Percentiles rank a stretch among this genome's conserved stretches.
Evolutionary conservation across 2,329 filamentous ascomycete species (phyloP).

Genomic region (Cylindrodendrum hubeiense): DNA sequence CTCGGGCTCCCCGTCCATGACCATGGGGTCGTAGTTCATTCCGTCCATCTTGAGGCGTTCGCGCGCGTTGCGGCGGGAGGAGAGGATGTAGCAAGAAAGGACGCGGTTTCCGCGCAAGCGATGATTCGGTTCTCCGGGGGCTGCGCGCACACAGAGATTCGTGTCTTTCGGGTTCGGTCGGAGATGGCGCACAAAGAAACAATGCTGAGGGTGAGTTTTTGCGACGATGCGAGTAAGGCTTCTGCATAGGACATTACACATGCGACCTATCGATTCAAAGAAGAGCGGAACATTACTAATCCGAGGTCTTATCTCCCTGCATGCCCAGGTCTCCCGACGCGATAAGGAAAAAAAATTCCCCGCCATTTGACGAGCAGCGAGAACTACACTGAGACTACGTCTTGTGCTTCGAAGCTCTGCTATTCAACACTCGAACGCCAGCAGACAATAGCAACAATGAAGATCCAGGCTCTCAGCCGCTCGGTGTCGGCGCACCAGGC

Average conservation of each 20-base stretch:
- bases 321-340: constrained; percentile 18
- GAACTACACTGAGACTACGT: constrained; percentile 6
- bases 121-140: neutral
- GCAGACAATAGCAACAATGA: constrained; percentile 52
- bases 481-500: constrained; percentile 74
- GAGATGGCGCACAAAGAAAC: constrained; percentile 12
- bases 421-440: constrained; percentile 1
- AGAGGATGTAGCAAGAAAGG: constrained; percentile 16
- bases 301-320: constrained; percentile 45
- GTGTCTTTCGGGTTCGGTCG: constrained; percentile 1
- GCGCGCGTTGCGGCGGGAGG: constrained; percentile 25
- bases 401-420: constrained; percentile 1
- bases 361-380: constrained; percentile 34
- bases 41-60: constrained; percentile 51
- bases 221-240: constrained; percentile 35
- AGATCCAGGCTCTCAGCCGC: constrained; percentile 76
- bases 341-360: constrained; percentile 51
- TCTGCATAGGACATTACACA: constrained; percentile 33
- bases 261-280: constrained; percentile 35
- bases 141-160: neutral
- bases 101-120: constrained; percentile 9
- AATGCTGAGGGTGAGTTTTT: constrained; percentile 37
- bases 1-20: constrained; percentile 69
- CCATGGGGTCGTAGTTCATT: constrained; percentile 73
- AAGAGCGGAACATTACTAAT: constrained; percentile 47